A percentile compares a stretch with the other conserved stretches of the same genome.
These are phyloP conservation scores for Asclepias syriaca DNA, from an alignment of 257 asterid species.

Conservation along the genomic window DNA sequence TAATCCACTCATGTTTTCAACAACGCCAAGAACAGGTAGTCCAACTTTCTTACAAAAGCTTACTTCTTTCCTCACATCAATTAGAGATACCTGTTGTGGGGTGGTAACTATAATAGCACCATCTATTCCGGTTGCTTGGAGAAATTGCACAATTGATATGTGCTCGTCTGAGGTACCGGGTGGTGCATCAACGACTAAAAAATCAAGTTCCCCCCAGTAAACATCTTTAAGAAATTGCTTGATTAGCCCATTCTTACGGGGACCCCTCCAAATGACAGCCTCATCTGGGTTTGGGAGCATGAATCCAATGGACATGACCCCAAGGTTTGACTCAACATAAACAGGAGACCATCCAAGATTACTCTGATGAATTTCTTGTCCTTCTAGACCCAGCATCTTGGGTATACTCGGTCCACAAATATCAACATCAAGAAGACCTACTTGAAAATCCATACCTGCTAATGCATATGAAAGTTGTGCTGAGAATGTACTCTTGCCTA, in stretches of 20 bases:
- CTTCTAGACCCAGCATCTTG: slow-evolving; percentile 82
- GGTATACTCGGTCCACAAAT: slow-evolving; percentile 94
- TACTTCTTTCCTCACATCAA: slow-evolving; percentile 89
- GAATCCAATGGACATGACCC: slow-evolving; percentile 72
- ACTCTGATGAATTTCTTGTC: slow-evolving; percentile 68
- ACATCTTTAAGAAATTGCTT: slow-evolving; percentile 83
- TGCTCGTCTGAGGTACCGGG: slow-evolving; percentile 98
- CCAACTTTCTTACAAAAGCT: slow-evolving; percentile 85
- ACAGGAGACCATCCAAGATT: slow-evolving; percentile 91
- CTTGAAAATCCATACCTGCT: slow-evolving; percentile 77
- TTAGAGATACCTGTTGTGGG: slow-evolving; percentile 86
- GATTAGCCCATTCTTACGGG: slow-evolving; percentile 74
- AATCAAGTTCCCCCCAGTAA: slow-evolving; percentile 87
- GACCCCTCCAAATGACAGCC: slow-evolving; percentile 89
- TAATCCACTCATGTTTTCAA: slow-evolving; percentile 92
- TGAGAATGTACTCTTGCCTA: slow-evolving; percentile 91
- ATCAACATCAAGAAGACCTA: slow-evolving; percentile 88
- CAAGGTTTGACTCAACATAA: slow-evolving; percentile 81
- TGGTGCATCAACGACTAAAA: slow-evolving; percentile 86
- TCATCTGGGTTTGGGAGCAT: slow-evolving; percentile 54
- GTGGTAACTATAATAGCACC: slow-evolving; percentile 90
- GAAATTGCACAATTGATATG: slow-evolving; percentile 79
- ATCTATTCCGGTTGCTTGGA: slow-evolving; percentile 74
- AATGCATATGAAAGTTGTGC: slow-evolving; percentile 83
- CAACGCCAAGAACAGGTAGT: slow-evolving; percentile 69